Base-by-base conservation (phyloP, 345 rosid species). In the Raphanus sativus region DNA sequence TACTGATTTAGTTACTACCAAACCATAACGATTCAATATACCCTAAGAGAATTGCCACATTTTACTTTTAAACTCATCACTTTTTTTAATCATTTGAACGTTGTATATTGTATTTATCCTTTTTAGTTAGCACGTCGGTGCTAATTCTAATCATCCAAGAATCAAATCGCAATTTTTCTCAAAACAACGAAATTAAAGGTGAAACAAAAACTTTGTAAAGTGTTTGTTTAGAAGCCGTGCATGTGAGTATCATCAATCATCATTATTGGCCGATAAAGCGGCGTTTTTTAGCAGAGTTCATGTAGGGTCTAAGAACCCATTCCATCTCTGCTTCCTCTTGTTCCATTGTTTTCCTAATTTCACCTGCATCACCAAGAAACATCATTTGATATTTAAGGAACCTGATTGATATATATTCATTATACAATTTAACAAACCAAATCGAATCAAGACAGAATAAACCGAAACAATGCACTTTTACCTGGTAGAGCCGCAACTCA, bases 401-500 rank as follows among this genome's bases (percentile, higher is more conserved):
- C 36, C 36, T 33, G 1, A 6, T 33, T 33, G 36, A 33, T 33
- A 5, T 33, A 33, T 5, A 5, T 33, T 33, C 36, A 5, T 1
- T 33, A 33, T 33, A 33, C 8, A 33, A 33, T 42, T 42, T 42
- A 11, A 2, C 50, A 42, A 42, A 42, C n/a, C 50, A 42, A 42
- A 28, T 28, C 30, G 3, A 54, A 33, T 33, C 3, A 3, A 58
- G 11, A 24, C 42, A 58, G 16, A 29, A 54, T 21, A 64, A n/a
- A 24, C 28, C 25, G 13, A 2, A 28, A 28, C 2, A 50, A 50
- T 2, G 12, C 34, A 56, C 5, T 86, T 24, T 4, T 58, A 94
- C 98, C 91, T 91, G 89, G 85, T 90, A 92, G 25, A 89, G 93
- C 62, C 87, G 87, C 86, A 95, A 77, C 77, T 95, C 99, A 68